A percentile compares a stretch with the other conserved stretches of the same genome.
Conservation (phyloP, 345 rosid genomes). For the Arabidopsis suecica region DNA sequence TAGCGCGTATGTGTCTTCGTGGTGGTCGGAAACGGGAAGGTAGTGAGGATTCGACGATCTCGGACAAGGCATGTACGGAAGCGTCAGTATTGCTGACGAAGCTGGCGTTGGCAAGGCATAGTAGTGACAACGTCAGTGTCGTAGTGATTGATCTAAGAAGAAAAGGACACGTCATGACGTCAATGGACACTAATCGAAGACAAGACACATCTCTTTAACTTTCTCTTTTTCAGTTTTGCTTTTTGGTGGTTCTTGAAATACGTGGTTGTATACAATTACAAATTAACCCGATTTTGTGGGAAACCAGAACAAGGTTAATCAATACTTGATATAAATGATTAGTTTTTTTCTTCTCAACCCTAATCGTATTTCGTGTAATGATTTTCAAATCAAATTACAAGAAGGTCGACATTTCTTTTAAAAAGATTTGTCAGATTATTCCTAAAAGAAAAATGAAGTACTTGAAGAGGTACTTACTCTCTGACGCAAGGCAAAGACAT, state of each 20-base stretch:
- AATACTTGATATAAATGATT: neutral
- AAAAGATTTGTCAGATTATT: neutral
- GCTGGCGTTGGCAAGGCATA: constrained; percentile 77
- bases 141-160: constrained; percentile 80
- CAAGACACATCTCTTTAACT: constrained; percentile 12
- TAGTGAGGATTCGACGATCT: neutral
- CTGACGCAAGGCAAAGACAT: neutral
- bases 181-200: constrained; percentile 21
- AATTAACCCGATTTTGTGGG: constrained; percentile 4
- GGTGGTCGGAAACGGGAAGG: constrained; percentile 28
- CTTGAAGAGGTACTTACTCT: neutral
- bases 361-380: neutral
- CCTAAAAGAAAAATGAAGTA: neutral
- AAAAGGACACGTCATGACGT: constrained; percentile 35
- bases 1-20: constrained; percentile 66
- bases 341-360: neutral
- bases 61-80: constrained; percentile 68
- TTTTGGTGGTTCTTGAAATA: constrained; percentile 15
- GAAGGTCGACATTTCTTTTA: neutral
- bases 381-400: neutral
- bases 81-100: constrained; percentile 83
- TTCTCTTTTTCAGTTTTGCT: neutral
- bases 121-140: constrained; percentile 84
- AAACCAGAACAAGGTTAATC: neutral
- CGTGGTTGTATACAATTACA: constrained; percentile 3